Percentiles rank a stretch among this genome's conserved stretches.
phyloP scores from a whole-genome alignment of 371 early-diverging fungal genomes.

The Synchytrium microbalum region DNA sequence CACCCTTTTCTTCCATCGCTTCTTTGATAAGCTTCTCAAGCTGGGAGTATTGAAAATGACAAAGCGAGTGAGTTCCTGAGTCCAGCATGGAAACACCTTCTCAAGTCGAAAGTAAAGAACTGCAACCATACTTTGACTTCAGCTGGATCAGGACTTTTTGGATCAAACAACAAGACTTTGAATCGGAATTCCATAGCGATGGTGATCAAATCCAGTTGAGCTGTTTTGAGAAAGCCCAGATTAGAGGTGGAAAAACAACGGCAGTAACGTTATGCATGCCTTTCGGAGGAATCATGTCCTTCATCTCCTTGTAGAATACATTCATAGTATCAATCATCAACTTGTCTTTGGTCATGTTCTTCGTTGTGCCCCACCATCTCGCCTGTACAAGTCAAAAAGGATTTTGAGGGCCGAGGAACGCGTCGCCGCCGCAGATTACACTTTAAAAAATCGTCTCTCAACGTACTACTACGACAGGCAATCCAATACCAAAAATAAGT shows the following conservation, averaged over 20 bases:
- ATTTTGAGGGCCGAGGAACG: neutral
- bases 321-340: constrained; percentile 86
- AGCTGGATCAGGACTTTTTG: neutral
- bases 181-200: constrained; percentile 5
- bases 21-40: constrained; percentile 1
- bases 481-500: constrained; percentile 73
- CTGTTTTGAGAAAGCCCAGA: neutral
- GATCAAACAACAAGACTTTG: neutral
- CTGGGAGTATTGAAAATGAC: neutral
- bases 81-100: neutral
- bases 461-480: constrained; percentile 68
- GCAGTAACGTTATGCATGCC: no score
- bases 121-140: neutral
- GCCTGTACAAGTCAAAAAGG: constrained; percentile 25
- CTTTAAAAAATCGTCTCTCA: neutral
- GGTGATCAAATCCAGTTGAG: constrained; percentile 1
- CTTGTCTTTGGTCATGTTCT: constrained; percentile 77
- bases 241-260: no score
- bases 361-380: constrained; percentile 91
- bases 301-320: constrained; percentile 77
- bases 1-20: neutral
- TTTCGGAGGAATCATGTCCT: constrained; percentile 49
- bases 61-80: neutral
- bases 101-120: neutral
- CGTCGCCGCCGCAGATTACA: neutral